phyloP scores from a whole-genome alignment of 495 filamentous ascomycete genomes.

The Cercophora sp. region DNA sequence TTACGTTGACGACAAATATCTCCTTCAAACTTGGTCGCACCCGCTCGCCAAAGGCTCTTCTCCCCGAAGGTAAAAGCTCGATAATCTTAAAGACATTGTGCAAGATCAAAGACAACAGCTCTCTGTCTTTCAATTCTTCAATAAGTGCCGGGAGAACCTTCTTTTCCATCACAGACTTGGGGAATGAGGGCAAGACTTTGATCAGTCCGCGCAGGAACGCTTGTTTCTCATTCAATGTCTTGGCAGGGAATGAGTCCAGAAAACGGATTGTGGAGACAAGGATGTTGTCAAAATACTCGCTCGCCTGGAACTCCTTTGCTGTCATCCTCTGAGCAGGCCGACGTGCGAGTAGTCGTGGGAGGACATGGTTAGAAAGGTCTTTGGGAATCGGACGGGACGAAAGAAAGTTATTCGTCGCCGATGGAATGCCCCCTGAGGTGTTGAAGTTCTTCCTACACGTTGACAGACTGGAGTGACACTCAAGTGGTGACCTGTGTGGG shows the following conservation, averaged over 20 bases:
- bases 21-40: slow-evolving; percentile 81
- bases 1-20: slow-evolving; percentile 61
- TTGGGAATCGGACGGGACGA: slow-evolving; percentile 73
- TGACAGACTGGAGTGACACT: slow-evolving; percentile 70
- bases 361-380: slow-evolving; percentile 66
- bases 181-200: slow-evolving; percentile 83
- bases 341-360: slow-evolving; percentile 80
- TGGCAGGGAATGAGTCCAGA: slow-evolving; percentile 81
- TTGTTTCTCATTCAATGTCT: slow-evolving; percentile 84
- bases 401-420: slow-evolving; percentile 75
- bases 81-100: slow-evolving; percentile 90
- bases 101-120: slow-evolving; percentile 74
- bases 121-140: slow-evolving; percentile 89
- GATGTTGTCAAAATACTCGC: slow-evolving; percentile 93
- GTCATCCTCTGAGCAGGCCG: slow-evolving; percentile 81
- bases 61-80: slow-evolving; percentile 66
- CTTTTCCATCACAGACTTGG: slow-evolving; percentile 86
- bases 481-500: slow-evolving; percentile 80
- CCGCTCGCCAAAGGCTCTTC: slow-evolving; percentile 73
- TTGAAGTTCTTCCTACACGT: slow-evolving; percentile 78
- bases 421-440: slow-evolving; percentile 71
- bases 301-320: slow-evolving; percentile 89
- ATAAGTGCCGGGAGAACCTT: slow-evolving; percentile 84
- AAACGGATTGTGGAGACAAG: slow-evolving; percentile 94
- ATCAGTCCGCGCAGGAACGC: slow-evolving; percentile 87